These are phyloP conservation scores for Mycena sp. DNA, from an alignment of 1,284 basidiomycete species.

Conservation along the genomic window DNA sequence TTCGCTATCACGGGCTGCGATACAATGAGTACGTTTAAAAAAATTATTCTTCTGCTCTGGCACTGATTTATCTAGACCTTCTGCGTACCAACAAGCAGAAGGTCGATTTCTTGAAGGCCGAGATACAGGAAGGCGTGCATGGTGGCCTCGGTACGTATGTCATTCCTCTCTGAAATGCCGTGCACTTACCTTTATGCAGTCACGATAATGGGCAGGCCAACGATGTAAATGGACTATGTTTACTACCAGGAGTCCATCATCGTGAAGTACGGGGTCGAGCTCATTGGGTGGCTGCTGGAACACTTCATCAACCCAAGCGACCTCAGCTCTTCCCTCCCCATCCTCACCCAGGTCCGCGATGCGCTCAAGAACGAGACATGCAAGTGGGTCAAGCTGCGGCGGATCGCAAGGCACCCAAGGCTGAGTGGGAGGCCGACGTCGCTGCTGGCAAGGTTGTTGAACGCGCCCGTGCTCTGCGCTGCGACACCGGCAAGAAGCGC, in stretches of 20 bases:
- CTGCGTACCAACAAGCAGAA: not conserved
- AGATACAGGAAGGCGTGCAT: not conserved
- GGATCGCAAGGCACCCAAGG: not conserved
- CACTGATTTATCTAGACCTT: not conserved
- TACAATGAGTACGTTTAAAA: not conserved
- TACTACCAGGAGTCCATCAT: too few relatives aligned
- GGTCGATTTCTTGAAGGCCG: not conserved
- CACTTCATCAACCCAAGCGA: too few relatives aligned
- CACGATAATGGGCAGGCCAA: too few relatives aligned
- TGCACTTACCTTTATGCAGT: not conserved
- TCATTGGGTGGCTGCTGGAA: too few relatives aligned
- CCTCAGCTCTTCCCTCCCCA: too few relatives aligned
- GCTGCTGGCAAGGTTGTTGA: not conserved
- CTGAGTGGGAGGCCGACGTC: not conserved
- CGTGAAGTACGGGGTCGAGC: too few relatives aligned
- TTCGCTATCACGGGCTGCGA: conserved; percentile 5
- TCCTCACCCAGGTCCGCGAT: too few relatives aligned
- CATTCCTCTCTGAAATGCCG: not conserved
- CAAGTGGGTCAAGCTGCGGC: too few relatives aligned
- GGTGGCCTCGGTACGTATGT: not conserved
- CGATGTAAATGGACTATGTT: too few relatives aligned
- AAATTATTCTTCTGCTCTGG: not conserved
- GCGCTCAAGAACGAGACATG: too few relatives aligned
- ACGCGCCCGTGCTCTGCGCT: not conserved
- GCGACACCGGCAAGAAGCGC: not conserved